Percentiles rank a stretch among this genome's conserved stretches.
Evolutionary conservation across 768 basidiomycete genomes (phyloP).

Genomic region (Sporobolomyces roseus): DNA sequence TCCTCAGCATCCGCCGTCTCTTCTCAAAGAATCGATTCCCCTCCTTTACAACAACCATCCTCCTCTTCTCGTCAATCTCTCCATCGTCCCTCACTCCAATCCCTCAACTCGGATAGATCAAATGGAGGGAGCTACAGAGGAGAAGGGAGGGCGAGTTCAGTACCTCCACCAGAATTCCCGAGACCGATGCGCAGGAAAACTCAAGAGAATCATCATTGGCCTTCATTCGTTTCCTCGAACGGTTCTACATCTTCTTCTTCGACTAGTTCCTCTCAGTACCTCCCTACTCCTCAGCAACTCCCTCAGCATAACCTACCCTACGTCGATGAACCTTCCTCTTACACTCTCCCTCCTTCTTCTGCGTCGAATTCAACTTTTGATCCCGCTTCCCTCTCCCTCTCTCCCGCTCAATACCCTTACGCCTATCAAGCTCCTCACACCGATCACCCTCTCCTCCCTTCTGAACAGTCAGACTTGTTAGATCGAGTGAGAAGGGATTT

Average conservation of each 20-base stretch:
- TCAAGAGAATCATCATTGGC: conserved; percentile 31
- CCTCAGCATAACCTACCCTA: background rate
- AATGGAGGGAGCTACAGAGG: background rate
- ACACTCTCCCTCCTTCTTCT: background rate
- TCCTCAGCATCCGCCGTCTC: conserved; percentile 11
- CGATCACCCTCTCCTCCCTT: conserved; percentile 31
- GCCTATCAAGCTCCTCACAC: conserved; percentile 20
- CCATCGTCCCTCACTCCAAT: too few relatives aligned
- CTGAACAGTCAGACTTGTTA: conserved; percentile 37
- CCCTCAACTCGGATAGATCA: background rate
- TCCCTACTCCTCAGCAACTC: conserved; percentile 17
- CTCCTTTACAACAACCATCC: background rate
- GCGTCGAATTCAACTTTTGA: conserved; percentile 9
- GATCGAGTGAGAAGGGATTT: conserved; percentile 31
- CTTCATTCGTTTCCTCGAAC: conserved; percentile 23
- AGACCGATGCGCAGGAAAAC: conserved; percentile 28
- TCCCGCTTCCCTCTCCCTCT: conserved; percentile 17
- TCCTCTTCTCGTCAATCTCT: background rate
- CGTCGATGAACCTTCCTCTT: background rate
- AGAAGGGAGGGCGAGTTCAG: conserved; percentile 21
- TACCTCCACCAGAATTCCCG: conserved; percentile 20
- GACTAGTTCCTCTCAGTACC: conserved; percentile 2
- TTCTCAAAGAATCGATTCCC: too few relatives aligned
- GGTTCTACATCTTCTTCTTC: conserved; percentile 16
- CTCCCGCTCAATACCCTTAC: conserved; percentile 1